Base-by-base conservation (phyloP, 2,329 filamentous ascomycete genomes). In the Chrysoporthe puriensis region DNA sequence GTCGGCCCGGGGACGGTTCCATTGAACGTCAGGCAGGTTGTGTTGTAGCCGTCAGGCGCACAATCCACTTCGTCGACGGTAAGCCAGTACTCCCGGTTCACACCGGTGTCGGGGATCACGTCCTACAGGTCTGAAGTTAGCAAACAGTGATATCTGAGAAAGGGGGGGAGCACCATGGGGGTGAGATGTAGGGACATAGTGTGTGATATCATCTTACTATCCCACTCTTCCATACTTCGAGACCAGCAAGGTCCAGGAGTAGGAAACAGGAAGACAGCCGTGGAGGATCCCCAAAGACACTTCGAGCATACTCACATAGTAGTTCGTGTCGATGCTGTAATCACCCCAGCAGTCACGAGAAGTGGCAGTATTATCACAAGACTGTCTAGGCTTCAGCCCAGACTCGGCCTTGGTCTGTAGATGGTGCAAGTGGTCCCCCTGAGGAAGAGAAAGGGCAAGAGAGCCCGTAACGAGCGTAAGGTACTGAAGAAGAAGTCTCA, bases 311-410 rank as follows among this genome's bases (percentile, higher is more conserved):
- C 63, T 40, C 13, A 65, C 63, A 48, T 65, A 66, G 36, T 70
- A 78, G 72, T 79, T 74, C 36, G 77, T 79, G 64, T 74, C 72
- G 59, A 76, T 73, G 26, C 64, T 71, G 65, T 73, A 76, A 40
- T 76, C 69, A 9, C 76, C 74, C 77, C 77, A 78, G 56, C 69
- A 70, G 21, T 72, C 50, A 62, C 77, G 74, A 46, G 72, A 72
- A 1, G 64, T 74, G 0, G 75, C 67, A 7, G 71, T 71, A 56
- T 79, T 76, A 18, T 58, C 43, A 9, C 69, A 70, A 2, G 18
- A 46, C 26, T 64, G 16, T 21, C 70, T 64, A 14, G 68, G 65
- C 48, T 58, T 48, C 34, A 68, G 32, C 43, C 44, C 46, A n/a
- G 61, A 42, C 26, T 61, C 48, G 16, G 50, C 34, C 21, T 62